Evolutionary conservation across 805 yeast species (phyloP), one percentile per base, ranked within the genome.

Genomic region (Ogataea populi-albae): DNA sequence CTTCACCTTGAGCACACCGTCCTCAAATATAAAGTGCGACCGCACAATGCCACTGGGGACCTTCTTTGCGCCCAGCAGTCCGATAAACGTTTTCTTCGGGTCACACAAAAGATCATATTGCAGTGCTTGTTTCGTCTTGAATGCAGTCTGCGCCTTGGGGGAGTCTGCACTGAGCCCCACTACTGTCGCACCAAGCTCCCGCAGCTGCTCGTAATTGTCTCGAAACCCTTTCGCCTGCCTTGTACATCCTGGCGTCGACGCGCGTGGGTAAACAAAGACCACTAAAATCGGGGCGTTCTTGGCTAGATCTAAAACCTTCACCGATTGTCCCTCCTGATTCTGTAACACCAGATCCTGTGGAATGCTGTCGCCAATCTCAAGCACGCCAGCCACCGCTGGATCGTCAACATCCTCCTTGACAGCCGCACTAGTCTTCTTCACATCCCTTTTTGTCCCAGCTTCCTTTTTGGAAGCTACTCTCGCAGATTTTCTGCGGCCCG

Each of bases 231-330:
- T 75, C 3, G 89, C 97, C 64, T 91, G 98, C 50, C 87, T 75
- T 1, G 98, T 91, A 62, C 98, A 93, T 3, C 98, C 98, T 1
- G 96, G 96, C 1, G 98, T 91, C 17, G 83, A 78, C 0, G 98
- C 98, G 54, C 73, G 81, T 35, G 98, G 98, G 56, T 89, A 91
- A 14, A 95, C 84, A 61, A 81, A 77, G 17, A 77, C 64, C 15
- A 79, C 66, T 19, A 79, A 69, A 10, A 77, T 61, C 14, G 66
- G 60, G 23, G 73, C 40, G 5, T 47, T 33, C 8, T 49, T 47
- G 0, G 64, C 58, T 14, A 54, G 37, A 17, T 56, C 45, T 10
- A 33, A 32, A 11, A 62, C 38, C 21, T 57, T 43, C 24, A 63
- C 46, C 3, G 36, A 29, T 14, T 49, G 32, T 3, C 44, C 51